These are phyloP conservation scores for Mangifera indica DNA, from an alignment of 345 rosid genomes.

Conservation along the genomic window DNA sequence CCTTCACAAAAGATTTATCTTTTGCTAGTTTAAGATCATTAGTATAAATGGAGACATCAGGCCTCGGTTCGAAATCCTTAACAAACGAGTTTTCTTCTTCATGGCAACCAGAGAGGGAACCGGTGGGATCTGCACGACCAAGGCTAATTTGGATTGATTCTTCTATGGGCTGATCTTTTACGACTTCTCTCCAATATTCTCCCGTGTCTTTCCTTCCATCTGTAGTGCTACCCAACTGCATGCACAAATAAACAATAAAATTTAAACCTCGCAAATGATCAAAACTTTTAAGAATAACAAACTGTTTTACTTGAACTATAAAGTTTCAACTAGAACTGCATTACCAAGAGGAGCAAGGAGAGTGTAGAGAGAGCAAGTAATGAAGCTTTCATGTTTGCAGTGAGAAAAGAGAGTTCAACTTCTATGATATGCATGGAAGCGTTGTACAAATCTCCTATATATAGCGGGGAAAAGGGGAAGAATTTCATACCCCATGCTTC, in stretches of 20 bases:
- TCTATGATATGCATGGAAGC: not conserved
- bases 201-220: slow-evolving; percentile 19
- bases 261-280: too few species aligned
- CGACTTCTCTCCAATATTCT: slow-evolving; percentile 11
- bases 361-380: not conserved
- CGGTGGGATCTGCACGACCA: not conserved
- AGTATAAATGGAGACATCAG: too few species aligned
- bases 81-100: not conserved
- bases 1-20: not conserved
- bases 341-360: slow-evolving; percentile 11
- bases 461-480: not conserved
- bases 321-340: not conserved
- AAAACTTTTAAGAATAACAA: too few species aligned
- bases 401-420: not conserved
- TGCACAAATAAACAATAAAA: not conserved
- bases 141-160: slow-evolving; percentile 15
- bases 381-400: not conserved
- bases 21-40: too few species aligned
- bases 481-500: slow-evolving; percentile 21
- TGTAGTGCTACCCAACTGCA: slow-evolving; percentile 7
- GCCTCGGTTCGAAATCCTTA: not conserved
- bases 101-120: not conserved
- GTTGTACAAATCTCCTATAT: not conserved
- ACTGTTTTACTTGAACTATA: not conserved
- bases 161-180: slow-evolving; percentile 14